Evolutionary conservation across 2,329 filamentous ascomycete species (phyloP).

Genomic region (Alternaria novae-zelandiae): DNA sequence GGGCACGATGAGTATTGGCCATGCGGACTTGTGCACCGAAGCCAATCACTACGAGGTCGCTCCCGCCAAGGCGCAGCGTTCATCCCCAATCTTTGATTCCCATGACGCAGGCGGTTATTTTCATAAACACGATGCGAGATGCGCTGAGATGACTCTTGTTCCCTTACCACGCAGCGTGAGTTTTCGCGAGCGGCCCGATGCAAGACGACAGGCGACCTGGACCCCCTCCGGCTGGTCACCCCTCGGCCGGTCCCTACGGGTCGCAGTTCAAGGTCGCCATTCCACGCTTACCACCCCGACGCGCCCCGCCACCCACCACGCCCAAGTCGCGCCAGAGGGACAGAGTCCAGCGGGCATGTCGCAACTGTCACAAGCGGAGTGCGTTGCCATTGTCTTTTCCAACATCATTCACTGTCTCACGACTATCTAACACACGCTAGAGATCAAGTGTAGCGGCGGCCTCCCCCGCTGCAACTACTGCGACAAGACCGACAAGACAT

Average conservation of each 20-base stretch:
- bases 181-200: slow-evolving; percentile 9
- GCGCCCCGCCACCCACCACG: slow-evolving; percentile 4
- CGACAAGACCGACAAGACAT: slow-evolving; percentile 29
- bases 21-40: slow-evolving; percentile 1
- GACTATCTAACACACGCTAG: slow-evolving; percentile 19
- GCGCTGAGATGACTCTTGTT: not conserved
- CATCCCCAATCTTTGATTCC: not conserved
- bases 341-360: slow-evolving; percentile 16
- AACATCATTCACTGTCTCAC: not conserved
- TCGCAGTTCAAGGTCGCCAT: slow-evolving; percentile 13
- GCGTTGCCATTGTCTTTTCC: not conserved
- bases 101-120: slow-evolving; percentile 5
- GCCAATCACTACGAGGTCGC: not conserved
- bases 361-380: slow-evolving; percentile 24
- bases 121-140: not conserved
- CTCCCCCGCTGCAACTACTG: slow-evolving; percentile 41
- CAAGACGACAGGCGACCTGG: slow-evolving; percentile 3
- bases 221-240: not conserved
- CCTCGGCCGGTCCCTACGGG: not conserved
- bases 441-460: slow-evolving; percentile 43
- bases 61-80: not conserved
- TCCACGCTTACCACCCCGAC: slow-evolving; percentile 10
- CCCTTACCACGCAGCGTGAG: not conserved
- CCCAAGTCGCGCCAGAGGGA: slow-evolving; percentile 10
- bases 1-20: not conserved